These are phyloP conservation scores for Vicia villosa DNA, from an alignment of 306 rosid species.

Conservation along the genomic window DNA sequence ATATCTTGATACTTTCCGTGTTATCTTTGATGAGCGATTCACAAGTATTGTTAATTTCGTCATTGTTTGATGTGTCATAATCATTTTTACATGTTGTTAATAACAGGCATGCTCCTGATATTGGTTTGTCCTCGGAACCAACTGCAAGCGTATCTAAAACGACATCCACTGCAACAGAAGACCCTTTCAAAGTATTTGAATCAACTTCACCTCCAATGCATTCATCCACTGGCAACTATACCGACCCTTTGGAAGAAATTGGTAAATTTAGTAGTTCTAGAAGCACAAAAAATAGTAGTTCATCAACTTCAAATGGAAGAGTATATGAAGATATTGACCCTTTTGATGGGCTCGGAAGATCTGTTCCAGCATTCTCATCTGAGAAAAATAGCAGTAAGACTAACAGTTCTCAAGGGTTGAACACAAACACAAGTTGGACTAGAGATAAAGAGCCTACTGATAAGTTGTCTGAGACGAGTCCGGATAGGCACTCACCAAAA, in stretches of 20 bases:
- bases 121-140: slow-evolving; percentile 64
- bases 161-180: slow-evolving; percentile 55
- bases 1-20: background rate
- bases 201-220: slow-evolving; percentile 47
- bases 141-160: slow-evolving; percentile 53
- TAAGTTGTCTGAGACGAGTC: slow-evolving; percentile 59
- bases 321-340: slow-evolving; percentile 76
- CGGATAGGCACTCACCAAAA: slow-evolving; percentile 60
- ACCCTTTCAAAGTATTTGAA: slow-evolving; percentile 69
- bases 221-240: slow-evolving; percentile 52
- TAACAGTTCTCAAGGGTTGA: slow-evolving; percentile 55
- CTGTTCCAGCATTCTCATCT: slow-evolving; percentile 74
- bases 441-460: slow-evolving; percentile 57
- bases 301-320: slow-evolving; percentile 60
- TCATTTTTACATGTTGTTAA: slow-evolving; percentile 39
- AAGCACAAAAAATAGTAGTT: slow-evolving; percentile 53
- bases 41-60: slow-evolving; percentile 29
- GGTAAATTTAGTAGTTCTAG: slow-evolving; percentile 65
- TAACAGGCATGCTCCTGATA: slow-evolving; percentile 68
- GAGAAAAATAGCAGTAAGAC: slow-evolving; percentile 67
- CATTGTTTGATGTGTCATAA: slow-evolving; percentile 19
- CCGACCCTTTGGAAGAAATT: slow-evolving; percentile 78
- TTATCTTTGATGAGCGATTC: slow-evolving; percentile 9
- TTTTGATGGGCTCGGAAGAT: slow-evolving; percentile 81
- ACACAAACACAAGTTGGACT: slow-evolving; percentile 47